These are phyloP conservation scores for Beta macrorhiza DNA, from an alignment of 179 eudicot species.

Conservation along the genomic window DNA sequence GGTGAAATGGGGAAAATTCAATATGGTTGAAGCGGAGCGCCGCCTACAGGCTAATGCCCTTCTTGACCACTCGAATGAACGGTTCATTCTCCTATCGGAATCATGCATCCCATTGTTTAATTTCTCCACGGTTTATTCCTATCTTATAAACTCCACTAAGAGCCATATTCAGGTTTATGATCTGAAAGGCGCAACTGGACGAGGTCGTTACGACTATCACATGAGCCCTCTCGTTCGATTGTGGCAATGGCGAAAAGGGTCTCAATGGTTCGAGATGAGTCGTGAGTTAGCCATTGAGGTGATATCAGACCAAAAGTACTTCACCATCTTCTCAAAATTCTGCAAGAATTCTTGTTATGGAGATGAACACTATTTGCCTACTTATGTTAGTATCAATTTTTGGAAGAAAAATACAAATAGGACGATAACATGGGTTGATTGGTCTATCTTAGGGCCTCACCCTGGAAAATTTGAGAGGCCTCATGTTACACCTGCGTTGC, in stretches of 20 bases:
- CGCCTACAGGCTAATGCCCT: slow-evolving; percentile 54
- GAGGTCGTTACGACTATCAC: slow-evolving; percentile 34
- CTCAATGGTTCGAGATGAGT: slow-evolving; percentile 55
- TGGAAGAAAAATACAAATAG: slow-evolving; percentile 35
- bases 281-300: slow-evolving; percentile 39
- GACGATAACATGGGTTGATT: slow-evolving; percentile 52
- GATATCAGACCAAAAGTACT: slow-evolving; percentile 40
- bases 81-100: slow-evolving; percentile 56
- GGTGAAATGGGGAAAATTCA: slow-evolving; percentile 45
- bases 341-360: slow-evolving; percentile 45
- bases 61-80: slow-evolving; percentile 46
- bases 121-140: slow-evolving; percentile 43
- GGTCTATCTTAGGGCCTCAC: slow-evolving; percentile 49
- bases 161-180: slow-evolving; percentile 38
- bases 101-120: slow-evolving; percentile 54
- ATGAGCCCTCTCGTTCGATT: slow-evolving; percentile 35
- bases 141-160: slow-evolving; percentile 43
- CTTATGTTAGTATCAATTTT: slow-evolving; percentile 31
- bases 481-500: slow-evolving; percentile 24
- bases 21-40: slow-evolving; percentile 54
- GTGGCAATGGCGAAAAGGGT: slow-evolving; percentile 55
- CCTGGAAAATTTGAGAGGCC: slow-evolving; percentile 39
- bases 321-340: slow-evolving; percentile 28
- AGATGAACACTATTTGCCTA: slow-evolving; percentile 59
- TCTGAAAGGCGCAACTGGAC: slow-evolving; percentile 34